These are phyloP conservation scores for Musa itinerans DNA, from an alignment of 176 grass and related monocot species.

Conservation along the genomic window DNA sequence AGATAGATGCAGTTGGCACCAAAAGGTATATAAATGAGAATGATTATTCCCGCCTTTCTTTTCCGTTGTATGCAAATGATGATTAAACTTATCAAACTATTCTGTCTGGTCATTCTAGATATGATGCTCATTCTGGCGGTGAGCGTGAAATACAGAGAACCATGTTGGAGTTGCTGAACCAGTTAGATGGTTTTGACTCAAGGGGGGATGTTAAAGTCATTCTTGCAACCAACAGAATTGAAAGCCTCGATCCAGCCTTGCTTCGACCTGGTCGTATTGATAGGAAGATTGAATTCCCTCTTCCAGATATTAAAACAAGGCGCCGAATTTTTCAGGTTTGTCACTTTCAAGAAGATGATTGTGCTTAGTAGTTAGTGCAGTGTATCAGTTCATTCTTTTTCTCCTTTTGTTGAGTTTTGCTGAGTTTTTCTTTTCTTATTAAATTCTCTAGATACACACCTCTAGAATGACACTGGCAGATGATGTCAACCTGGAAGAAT, in stretches of 20 bases:
- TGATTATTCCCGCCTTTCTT: background rate
- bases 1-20: conserved; percentile 15
- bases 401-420: background rate
- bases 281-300: conserved; percentile 11
- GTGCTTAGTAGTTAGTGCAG: background rate
- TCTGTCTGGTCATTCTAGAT: background rate
- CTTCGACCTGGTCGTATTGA: conserved; percentile 4
- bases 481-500: conserved; percentile 6
- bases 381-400: background rate
- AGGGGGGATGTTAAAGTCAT: conserved; percentile 14
- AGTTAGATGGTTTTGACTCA: conserved; percentile 16
- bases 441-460: background rate
- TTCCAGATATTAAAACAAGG: conserved; percentile 9
- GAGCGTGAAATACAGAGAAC: conserved; percentile 13
- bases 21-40: background rate
- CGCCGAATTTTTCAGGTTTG: conserved; percentile 6
- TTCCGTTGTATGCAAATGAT: too few species aligned
- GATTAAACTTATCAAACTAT: background rate
- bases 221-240: conserved; percentile 14
- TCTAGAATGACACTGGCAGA: conserved; percentile 13
- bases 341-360: background rate
- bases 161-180: conserved; percentile 9
- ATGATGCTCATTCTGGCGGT: conserved; percentile 12
- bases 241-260: conserved; percentile 13
- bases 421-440: background rate